phyloP scores from a whole-genome alignment of 2,329 filamentous ascomycete genomes.

The Colletotrichum tropicale region DNA sequence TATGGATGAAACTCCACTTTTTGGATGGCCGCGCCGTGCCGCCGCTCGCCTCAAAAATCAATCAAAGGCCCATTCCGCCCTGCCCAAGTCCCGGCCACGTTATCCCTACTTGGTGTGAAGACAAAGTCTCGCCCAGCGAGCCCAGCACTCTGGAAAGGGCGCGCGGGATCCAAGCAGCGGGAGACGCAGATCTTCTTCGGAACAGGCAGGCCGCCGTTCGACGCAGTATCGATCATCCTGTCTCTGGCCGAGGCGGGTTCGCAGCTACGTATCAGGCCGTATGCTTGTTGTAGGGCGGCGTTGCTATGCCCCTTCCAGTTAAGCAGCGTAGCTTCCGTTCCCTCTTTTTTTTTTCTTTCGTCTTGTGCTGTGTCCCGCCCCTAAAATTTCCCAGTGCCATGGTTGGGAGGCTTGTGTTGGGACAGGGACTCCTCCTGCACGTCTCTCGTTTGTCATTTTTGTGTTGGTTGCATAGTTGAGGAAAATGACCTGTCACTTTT shows the following conservation, averaged over 20 bases:
- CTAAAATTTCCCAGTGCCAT: conserved; percentile 7
- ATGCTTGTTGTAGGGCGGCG: neutral
- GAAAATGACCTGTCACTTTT: conserved; percentile 15
- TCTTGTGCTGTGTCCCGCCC: neutral
- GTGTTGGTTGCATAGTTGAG: neutral
- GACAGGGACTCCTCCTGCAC: conserved; percentile 8
- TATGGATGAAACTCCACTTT: neutral
- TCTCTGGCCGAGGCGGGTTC: neutral
- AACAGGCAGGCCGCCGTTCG: neutral
- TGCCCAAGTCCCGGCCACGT: neutral
- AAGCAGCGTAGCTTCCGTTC: conserved; percentile 3
- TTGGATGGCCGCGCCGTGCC: neutral
- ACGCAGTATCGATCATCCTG: neutral
- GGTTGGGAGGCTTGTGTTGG: neutral
- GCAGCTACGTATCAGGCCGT: neutral
- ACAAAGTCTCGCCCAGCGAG: neutral
- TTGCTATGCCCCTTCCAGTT: neutral
- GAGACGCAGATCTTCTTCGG: conserved; percentile 5
- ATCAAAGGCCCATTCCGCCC: neutral
- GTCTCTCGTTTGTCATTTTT: neutral
- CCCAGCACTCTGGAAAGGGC: neutral
- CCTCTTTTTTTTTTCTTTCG: neutral
- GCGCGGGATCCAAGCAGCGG: neutral
- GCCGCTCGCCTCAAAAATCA: neutral
- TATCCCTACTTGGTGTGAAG: neutral